Percentiles rank a stretch among this genome's conserved stretches.
Conservation (phyloP, 768 basidiomycete species). For the Cantharellus anzutake region DNA sequence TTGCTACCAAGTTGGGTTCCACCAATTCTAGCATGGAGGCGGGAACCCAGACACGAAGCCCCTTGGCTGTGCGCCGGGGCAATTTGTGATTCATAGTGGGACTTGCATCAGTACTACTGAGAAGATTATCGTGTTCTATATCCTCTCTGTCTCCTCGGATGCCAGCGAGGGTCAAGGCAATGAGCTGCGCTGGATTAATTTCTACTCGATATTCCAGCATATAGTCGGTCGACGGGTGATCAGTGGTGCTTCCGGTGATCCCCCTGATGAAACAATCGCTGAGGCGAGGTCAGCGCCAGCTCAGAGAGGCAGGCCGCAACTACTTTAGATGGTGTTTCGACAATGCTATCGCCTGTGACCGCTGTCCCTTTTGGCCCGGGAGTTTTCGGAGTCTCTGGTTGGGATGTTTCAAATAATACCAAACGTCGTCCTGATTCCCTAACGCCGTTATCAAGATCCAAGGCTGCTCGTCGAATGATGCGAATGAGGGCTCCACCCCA, state of each 20-base stretch:
- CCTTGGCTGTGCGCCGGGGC: slow-evolving; percentile 18
- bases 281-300: slow-evolving; percentile 18
- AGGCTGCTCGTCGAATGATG: slow-evolving; percentile 42
- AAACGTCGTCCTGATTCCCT: not conserved
- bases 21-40: slow-evolving; percentile 54
- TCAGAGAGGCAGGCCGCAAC: slow-evolving; percentile 38
- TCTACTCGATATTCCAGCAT: slow-evolving; percentile 67
- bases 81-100: no score
- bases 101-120: no score
- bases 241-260: slow-evolving; percentile 35
- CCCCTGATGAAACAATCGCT: slow-evolving; percentile 3
- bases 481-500: slow-evolving; percentile 62
- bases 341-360: slow-evolving; percentile 10
- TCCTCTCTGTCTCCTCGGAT: slow-evolving; percentile 45
- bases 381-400: not conserved
- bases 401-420: not conserved
- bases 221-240: slow-evolving; percentile 50
- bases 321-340: slow-evolving; percentile 31
- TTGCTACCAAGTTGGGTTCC: slow-evolving; percentile 44
- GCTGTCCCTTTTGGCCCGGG: no score
- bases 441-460: slow-evolving; percentile 26
- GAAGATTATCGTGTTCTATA: no score
- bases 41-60: slow-evolving; percentile 59
- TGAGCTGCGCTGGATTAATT: slow-evolving; percentile 46
- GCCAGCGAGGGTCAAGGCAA: slow-evolving; percentile 42